Conservation (phyloP, 1,139 yeast species). For the Nakaseomyces nivariensis region DNA sequence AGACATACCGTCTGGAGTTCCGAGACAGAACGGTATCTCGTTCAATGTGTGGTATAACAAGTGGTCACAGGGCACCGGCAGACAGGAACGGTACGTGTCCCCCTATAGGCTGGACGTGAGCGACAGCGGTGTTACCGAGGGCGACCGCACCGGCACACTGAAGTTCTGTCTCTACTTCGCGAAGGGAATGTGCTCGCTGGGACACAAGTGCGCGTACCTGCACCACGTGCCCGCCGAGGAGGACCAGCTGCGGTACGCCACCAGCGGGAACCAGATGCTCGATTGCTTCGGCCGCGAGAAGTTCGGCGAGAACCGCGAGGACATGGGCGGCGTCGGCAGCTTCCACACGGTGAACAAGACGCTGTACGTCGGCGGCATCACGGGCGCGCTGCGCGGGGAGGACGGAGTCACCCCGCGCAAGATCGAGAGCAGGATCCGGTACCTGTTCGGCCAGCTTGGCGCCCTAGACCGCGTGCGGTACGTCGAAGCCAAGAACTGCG, state of each 20-base stretch:
- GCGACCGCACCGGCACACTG: constrained; percentile 36
- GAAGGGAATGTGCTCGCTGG: constrained; percentile 76
- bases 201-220: constrained; percentile 61
- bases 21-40: constrained; percentile 70
- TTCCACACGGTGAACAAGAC: constrained; percentile 61
- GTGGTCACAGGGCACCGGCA: constrained; percentile 63
- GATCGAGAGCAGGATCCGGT: constrained; percentile 29
- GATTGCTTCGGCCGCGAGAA: constrained; percentile 95
- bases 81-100: constrained; percentile 36
- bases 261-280: constrained; percentile 19
- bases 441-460: constrained; percentile 68
- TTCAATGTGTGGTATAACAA: constrained; percentile 84
- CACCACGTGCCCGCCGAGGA: constrained; percentile 62
- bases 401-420: constrained; percentile 16
- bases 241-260: constrained; percentile 37
- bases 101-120: constrained; percentile 42
- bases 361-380: constrained; percentile 64
- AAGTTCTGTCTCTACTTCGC: constrained; percentile 78
- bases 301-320: constrained; percentile 74
- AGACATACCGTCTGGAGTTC: constrained; percentile 50
- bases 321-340: constrained; percentile 93
- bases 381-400: constrained; percentile 25
- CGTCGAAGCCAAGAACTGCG: constrained; percentile 56
- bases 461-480: constrained; percentile 60
- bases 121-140: constrained; percentile 73